Percentiles rank a stretch among this genome's conserved stretches.
These are phyloP conservation scores for Psilocybe cubensis DNA, from an alignment of 768 basidiomycete genomes.

Conservation along the genomic window DNA sequence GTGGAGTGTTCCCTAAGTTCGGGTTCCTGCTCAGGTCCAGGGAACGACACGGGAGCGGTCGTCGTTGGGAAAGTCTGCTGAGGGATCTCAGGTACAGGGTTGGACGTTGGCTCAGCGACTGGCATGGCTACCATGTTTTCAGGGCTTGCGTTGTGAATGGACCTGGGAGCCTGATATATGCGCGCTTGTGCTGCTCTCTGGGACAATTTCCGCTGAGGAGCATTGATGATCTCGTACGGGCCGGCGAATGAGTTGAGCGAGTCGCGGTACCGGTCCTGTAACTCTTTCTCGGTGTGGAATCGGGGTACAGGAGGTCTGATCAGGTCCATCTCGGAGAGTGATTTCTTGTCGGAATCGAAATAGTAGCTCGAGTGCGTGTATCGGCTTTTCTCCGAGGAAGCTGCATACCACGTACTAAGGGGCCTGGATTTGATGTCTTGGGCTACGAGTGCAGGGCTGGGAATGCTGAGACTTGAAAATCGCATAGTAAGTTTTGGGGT, in stretches of 20 bases:
- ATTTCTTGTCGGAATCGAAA: conserved; percentile 8
- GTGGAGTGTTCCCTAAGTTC: background rate
- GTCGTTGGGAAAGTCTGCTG: background rate
- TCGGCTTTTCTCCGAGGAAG: conserved; percentile 10
- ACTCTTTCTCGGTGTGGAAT: conserved; percentile 11
- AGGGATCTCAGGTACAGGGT: background rate
- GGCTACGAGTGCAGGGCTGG: conserved; percentile 33
- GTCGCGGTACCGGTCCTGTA: conserved; percentile 8
- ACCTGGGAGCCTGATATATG: conserved; percentile 18
- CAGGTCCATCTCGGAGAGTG: background rate
- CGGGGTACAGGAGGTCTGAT: conserved; percentile 11
- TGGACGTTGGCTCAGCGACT: conserved; percentile 11
- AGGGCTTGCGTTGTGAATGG: conserved; percentile 5
- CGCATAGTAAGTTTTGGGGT: conserved; percentile 59
- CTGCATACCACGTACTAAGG: conserved; percentile 18
- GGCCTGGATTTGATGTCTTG: conserved; percentile 30
- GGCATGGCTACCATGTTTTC: conserved; percentile 10
- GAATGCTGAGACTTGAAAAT: conserved; percentile 53
- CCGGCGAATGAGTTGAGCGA: conserved; percentile 13
- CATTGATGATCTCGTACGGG: conserved; percentile 30
- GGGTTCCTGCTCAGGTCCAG: too few relatives aligned
- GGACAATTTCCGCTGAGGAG: conserved; percentile 27
- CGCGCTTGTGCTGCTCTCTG: conserved; percentile 24
- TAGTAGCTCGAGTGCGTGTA: conserved; percentile 13
- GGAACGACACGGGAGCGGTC: background rate